phyloP scores from a whole-genome alignment of 2,329 filamentous ascomycete species.

The Parascedosporium putredinis region DNA sequence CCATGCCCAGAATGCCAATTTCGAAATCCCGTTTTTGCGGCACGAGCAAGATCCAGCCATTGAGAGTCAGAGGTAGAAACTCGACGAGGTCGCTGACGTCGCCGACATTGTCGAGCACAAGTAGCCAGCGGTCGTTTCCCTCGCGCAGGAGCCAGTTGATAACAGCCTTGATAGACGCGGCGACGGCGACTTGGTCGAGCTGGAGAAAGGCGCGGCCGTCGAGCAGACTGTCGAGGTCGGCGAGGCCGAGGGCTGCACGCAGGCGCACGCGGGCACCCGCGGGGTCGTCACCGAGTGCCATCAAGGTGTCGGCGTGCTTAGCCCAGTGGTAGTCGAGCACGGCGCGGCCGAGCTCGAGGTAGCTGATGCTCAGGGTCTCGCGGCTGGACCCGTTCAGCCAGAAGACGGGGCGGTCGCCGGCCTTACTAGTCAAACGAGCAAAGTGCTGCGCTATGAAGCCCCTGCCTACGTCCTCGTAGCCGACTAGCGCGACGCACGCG shows the following conservation, averaged over 20 bases:
- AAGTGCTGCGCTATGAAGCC: conserved; percentile 2
- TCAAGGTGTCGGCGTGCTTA: not conserved
- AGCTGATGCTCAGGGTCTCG: conserved; percentile 6
- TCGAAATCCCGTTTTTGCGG: not conserved
- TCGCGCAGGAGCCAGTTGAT: conserved; percentile 2
- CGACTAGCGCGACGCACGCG: not conserved
- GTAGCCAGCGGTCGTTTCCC: conserved; percentile 4
- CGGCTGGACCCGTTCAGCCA: conserved; percentile 6
- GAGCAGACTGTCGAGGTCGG: conserved; percentile 4
- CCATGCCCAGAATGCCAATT: not conserved
- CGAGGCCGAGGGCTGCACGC: not conserved
- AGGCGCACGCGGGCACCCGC: not conserved
- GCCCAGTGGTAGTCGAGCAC: conserved; percentile 7
- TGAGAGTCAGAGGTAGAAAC: conserved; percentile 3
- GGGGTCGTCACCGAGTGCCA: not conserved
- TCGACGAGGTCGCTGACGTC: not conserved
- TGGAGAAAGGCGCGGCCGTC: not conserved
- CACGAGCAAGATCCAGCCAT: not conserved
- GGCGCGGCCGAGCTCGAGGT: conserved; percentile 4
- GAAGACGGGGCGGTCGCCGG: conserved; percentile 6
- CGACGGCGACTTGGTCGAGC: not conserved
- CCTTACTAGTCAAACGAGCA: not conserved
- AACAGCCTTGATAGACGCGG: not conserved
- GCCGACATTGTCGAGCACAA: conserved; percentile 5
- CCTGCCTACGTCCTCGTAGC: not conserved